Conservation (phyloP, 768 basidiomycete species). For the Hygrophorus pudorinus region DNA sequence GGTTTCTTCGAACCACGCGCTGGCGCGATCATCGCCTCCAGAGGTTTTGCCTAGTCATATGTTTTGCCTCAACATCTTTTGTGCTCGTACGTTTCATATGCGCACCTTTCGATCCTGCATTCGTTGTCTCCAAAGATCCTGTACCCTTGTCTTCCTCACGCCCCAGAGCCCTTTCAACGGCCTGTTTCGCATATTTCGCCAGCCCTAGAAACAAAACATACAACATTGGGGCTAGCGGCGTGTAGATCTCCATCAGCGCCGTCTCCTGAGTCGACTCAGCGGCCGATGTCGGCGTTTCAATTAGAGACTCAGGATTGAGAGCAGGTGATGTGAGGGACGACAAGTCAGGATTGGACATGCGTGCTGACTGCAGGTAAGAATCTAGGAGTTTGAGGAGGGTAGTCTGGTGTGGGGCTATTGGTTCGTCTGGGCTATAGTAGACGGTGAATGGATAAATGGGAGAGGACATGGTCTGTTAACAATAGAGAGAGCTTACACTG, state of each 20-base stretch:
- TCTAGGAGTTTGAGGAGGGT: constrained; percentile 84
- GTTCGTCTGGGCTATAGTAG: constrained; percentile 40
- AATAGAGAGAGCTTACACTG: constrained; percentile 37
- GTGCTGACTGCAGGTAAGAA: constrained; percentile 60
- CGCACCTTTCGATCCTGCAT: too few species aligned
- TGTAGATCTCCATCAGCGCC: constrained; percentile 27
- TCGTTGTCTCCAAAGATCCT: too few species aligned
- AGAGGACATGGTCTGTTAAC: not conserved
- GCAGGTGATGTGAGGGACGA: not conserved
- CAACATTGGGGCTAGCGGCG: constrained; percentile 46
- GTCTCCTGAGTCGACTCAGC: constrained; percentile 9
- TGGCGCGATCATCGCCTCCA: not conserved
- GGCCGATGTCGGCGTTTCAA: constrained; percentile 17
- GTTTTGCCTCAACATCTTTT: too few species aligned
- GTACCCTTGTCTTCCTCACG: not conserved
- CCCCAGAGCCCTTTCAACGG: constrained; percentile 41
- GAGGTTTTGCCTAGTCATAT: not conserved
- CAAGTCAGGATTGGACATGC: constrained; percentile 9
- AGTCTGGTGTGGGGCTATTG: constrained; percentile 77
- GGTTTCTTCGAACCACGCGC: constrained; percentile 4
- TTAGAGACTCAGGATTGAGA: not conserved
- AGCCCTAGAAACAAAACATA: constrained; percentile 52
- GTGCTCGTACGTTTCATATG: too few species aligned
- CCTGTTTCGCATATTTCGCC: constrained; percentile 43
- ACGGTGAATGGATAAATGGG: too few species aligned